Evolutionary conservation across 345 rosid species (phyloP).

Genomic region (Turnera subulata): DNA sequence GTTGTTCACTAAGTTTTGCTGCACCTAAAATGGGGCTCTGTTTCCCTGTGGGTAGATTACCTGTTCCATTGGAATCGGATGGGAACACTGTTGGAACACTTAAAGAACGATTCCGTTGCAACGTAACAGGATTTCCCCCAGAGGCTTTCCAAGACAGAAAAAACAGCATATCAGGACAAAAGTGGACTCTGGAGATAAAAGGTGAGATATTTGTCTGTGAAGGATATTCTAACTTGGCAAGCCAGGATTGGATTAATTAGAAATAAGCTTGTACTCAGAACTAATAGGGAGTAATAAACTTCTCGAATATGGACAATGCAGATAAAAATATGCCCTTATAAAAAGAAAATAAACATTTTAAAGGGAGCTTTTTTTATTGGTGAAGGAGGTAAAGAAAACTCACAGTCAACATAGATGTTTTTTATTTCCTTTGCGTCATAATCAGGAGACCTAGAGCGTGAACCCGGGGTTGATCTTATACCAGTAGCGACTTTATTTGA

Average conservation of each 20-base stretch:
- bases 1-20: constrained; percentile 43
- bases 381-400: constrained; percentile 27
- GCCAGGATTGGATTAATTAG: background rate
- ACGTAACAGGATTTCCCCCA: constrained; percentile 59
- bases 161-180: constrained; percentile 20
- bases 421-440: constrained; percentile 75
- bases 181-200: background rate
- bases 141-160: constrained; percentile 43
- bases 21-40: constrained; percentile 27
- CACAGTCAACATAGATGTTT: constrained; percentile 93
- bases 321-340: background rate
- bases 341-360: constrained; percentile 1
- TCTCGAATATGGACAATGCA: background rate
- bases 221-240: background rate
- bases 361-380: background rate
- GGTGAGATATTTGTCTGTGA: background rate
- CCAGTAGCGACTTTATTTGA: constrained; percentile 39
- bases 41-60: constrained; percentile 31
- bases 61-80: constrained; percentile 30
- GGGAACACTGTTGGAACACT: constrained; percentile 40
- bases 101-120: constrained; percentile 38
- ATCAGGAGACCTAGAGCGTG: constrained; percentile 57
- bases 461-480: constrained; percentile 31
- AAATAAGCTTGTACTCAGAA: no score
- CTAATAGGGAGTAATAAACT: background rate